Base-by-base conservation (phyloP, 768 basidiomycete genomes). In the Rhodotorula kratochvilovae region DNA sequence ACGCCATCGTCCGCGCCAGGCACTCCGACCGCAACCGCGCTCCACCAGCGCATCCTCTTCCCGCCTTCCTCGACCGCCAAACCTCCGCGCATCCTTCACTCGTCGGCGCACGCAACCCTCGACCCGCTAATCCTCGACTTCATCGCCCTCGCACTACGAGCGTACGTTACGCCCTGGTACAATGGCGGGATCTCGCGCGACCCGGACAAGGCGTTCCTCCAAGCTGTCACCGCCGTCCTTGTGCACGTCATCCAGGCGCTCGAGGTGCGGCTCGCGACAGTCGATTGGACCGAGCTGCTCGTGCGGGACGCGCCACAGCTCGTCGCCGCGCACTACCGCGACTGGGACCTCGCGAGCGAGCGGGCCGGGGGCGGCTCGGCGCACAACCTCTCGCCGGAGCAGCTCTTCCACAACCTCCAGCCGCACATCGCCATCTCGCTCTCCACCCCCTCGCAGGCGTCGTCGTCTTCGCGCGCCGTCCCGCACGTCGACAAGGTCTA, bases 331-430 rank as follows among this genome's bases (percentile, higher is more conserved):
- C 92, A 94, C 76, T 90, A 86, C 79, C 80, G 81, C 51, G 92
- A 94, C 82, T 92, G 88, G 80, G 88, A 88, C 68, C 85, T 84
- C 78, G 90, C 88, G 3, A 79, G 78, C 19, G 80, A 83, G 51
- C 90, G 90, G 78, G 78, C 85, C 5, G 83, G 83, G 70, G 87
- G 89, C 0, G 88, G 87, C 29, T 65, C 66, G 39, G 61, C 70
- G 51, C 70, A 68, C 62, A 86, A 87, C 2, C 82, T 86, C 3
- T 83, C 86, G 31, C 82, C 89, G 5, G 83, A 87, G 2, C 83
- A 84, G 73, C 84, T 92, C 67, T 94, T 93, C 78, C 89, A 92
- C 79, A 85, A 86, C 62, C 82, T 89, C 11, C 91, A 95, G 74
- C 88, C 91, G 21, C 92, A 94, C 79, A 88, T 91, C 80, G 92